A percentile compares a stretch with the other conserved stretches of the same genome.
Evolutionary conservation across 1,284 basidiomycete species (phyloP).

Genomic region (Rhodotorula sp.): DNA sequence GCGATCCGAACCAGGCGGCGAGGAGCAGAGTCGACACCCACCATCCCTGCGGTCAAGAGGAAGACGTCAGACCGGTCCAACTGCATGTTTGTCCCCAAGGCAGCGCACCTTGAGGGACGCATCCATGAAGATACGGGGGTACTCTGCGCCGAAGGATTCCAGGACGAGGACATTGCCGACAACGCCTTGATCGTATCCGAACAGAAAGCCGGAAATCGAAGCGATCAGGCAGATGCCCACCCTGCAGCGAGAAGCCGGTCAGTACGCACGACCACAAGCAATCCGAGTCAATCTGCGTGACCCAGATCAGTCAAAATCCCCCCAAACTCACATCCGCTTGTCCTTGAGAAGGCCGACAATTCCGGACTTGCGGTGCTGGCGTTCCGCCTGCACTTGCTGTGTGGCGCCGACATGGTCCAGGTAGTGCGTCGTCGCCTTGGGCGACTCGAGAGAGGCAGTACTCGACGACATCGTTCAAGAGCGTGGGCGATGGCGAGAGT

Average conservation of each 20-base stretch:
- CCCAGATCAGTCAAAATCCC: background rate
- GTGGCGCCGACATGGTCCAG: background rate
- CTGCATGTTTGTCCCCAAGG: too few species aligned
- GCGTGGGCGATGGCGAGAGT: background rate
- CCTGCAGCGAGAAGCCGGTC: background rate
- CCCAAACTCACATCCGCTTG: background rate
- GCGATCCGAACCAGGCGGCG: constrained; percentile 38
- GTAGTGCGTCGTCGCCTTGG: background rate
- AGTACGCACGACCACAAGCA: background rate
- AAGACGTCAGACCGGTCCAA: constrained; percentile 13
- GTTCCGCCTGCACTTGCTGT: background rate
- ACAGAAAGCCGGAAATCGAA: background rate
- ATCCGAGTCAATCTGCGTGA: too few species aligned
- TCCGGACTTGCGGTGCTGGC: background rate
- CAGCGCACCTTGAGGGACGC: background rate
- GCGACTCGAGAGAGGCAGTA: background rate
- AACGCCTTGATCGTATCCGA: constrained; percentile 20
- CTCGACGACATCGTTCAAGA: background rate
- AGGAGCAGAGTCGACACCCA: constrained; percentile 36
- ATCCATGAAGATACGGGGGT: constrained; percentile 14
- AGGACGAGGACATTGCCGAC: constrained; percentile 37
- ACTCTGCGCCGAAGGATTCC: constrained; percentile 34
- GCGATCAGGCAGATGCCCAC: background rate
- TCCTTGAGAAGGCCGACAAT: constrained; percentile 4
- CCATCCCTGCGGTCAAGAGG: constrained; percentile 26